Evolutionary conservation across 148 eudicot genomes (phyloP).

Genomic region (Selenicereus undatus): DNA sequence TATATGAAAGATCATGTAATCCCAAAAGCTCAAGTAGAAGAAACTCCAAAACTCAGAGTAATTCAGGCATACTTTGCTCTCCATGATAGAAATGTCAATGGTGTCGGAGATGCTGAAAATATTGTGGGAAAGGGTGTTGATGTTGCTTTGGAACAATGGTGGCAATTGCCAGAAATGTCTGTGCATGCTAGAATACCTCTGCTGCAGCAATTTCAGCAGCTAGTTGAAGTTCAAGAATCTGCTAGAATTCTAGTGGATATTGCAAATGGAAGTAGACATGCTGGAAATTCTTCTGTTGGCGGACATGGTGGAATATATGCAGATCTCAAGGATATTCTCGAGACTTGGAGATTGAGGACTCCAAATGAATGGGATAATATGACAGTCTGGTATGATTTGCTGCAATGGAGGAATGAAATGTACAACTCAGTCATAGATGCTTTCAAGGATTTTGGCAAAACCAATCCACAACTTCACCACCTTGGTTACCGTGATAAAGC

Average conservation of each 20-base stretch:
- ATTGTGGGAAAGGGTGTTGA: slow-evolving; percentile 89
- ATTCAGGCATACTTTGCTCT: slow-evolving; percentile 94
- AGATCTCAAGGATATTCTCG: slow-evolving; percentile 96
- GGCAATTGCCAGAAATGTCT: slow-evolving; percentile 99
- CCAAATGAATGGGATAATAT: slow-evolving; percentile 99
- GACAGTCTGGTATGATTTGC: slow-evolving; percentile 96
- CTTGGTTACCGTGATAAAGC: slow-evolving; percentile 99
- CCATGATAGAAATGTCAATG: slow-evolving; percentile 81
- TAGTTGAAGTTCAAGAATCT: slow-evolving; percentile 98
- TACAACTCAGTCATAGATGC: slow-evolving; percentile 92
- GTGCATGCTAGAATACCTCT: slow-evolving; percentile 89
- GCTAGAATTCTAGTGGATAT: slow-evolving; percentile 81
- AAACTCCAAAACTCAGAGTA: slow-evolving; percentile 86
- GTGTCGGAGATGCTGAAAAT: slow-evolving; percentile 87
- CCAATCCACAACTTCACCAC: slow-evolving; percentile 89
- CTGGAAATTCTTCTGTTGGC: slow-evolving; percentile 63
- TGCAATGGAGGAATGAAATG: slow-evolving; percentile 99
- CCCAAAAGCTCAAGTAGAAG: slow-evolving; percentile 97
- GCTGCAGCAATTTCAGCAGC: slow-evolving; percentile 91
- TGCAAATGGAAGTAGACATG: slow-evolving; percentile 67
- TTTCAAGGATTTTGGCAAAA: slow-evolving; percentile 70
- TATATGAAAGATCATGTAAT: slow-evolving; percentile 87
- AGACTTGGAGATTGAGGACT: slow-evolving; percentile 97
- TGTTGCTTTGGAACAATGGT: slow-evolving; percentile 96
- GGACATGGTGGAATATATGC: slow-evolving; percentile 79